A percentile compares a stretch with the other conserved stretches of the same genome.
phyloP scores from a whole-genome alignment of 768 basidiomycete species.

The Leccinum aurantiacum region DNA sequence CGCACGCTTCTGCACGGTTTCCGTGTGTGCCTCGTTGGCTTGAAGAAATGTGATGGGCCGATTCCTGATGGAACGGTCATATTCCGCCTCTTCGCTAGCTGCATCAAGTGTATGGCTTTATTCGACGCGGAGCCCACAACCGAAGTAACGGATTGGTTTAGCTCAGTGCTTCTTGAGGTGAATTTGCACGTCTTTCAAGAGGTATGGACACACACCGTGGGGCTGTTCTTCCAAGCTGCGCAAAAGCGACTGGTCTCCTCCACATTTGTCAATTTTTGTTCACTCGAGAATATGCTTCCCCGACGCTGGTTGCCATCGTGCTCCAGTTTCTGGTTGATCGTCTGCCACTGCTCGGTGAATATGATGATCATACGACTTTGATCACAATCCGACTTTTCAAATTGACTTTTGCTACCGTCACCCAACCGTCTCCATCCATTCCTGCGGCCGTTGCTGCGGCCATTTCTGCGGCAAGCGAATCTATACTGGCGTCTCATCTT shows the following conservation, averaged over 20 bases:
- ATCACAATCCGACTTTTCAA: constrained; percentile 92
- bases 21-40: constrained; percentile 69
- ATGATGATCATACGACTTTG: constrained; percentile 77
- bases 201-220: constrained; percentile 92
- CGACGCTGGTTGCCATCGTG: constrained; percentile 85
- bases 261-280: constrained; percentile 86
- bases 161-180: constrained; percentile 73
- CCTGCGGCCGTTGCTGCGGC: neutral
- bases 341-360: constrained; percentile 80
- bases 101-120: constrained; percentile 79
- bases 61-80: constrained; percentile 85
- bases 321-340: constrained; percentile 82
- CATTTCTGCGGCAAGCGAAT: constrained; percentile 76
- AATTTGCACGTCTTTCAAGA: constrained; percentile 93
- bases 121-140: constrained; percentile 72
- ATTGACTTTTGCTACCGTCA: constrained; percentile 89
- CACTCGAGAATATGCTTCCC: constrained; percentile 68
- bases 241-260: constrained; percentile 75
- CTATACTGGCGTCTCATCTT: constrained; percentile 90
- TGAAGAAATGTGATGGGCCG: constrained; percentile 79
- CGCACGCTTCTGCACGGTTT: constrained; percentile 88
- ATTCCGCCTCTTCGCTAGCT: constrained; percentile 82
- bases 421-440: constrained; percentile 38
- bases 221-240: constrained; percentile 81
- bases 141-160: constrained; percentile 83